These are phyloP conservation scores for Cucumis melo DNA, from an alignment of 306 rosid genomes.

Conservation along the genomic window DNA sequence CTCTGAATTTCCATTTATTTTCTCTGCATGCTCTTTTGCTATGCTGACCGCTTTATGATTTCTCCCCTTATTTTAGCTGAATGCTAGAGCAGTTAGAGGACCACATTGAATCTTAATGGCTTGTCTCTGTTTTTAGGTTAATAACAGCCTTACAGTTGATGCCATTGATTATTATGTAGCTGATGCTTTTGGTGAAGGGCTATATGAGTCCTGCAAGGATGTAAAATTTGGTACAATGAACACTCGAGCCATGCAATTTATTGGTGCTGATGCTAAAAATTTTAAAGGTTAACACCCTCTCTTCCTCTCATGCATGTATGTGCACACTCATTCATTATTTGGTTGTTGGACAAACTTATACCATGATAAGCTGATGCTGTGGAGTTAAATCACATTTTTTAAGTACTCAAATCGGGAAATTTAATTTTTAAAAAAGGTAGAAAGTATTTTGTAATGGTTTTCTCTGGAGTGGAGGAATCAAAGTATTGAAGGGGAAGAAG, in stretches of 20 bases:
- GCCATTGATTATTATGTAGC: slow-evolving; percentile 66
- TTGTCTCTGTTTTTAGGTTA: slow-evolving; percentile 35
- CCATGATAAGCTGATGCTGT: no score
- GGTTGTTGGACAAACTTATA: no score
- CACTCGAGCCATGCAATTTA: slow-evolving; percentile 64
- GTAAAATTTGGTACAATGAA: slow-evolving; percentile 89
- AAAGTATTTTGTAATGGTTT: neutral
- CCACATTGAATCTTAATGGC: slow-evolving; percentile 2
- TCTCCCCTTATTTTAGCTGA: neutral
- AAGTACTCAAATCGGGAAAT: neutral
- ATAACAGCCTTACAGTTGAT: slow-evolving; percentile 59
- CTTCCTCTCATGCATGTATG: neutral
- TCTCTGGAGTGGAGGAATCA: neutral
- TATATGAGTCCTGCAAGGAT: slow-evolving; percentile 89
- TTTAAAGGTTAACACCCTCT: slow-evolving; percentile 43
- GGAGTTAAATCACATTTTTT: neutral
- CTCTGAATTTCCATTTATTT: neutral
- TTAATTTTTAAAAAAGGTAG: neutral
- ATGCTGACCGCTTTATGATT: neutral
- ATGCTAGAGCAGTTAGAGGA: slow-evolving; percentile 1
- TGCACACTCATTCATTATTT: neutral
- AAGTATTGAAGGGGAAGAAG: neutral
- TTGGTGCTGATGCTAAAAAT: slow-evolving; percentile 86
- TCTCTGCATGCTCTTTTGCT: neutral
- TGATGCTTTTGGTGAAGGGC: slow-evolving; percentile 87